Evolutionary conservation across 2,329 filamentous ascomycete species (phyloP).

Genomic region (Ophiostoma ulmi): DNA sequence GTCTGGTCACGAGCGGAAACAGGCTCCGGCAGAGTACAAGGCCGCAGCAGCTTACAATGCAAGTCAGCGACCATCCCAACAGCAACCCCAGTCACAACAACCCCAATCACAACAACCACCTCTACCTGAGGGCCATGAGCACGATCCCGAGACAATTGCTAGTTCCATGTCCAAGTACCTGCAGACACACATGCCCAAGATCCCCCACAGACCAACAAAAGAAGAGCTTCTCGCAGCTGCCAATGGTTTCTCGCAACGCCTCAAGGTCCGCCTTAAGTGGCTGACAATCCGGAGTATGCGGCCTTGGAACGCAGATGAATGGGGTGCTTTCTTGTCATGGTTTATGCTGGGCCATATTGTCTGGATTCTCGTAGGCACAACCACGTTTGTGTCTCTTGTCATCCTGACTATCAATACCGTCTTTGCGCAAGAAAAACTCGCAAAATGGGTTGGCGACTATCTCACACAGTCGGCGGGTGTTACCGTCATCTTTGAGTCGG

Average conservation of each 20-base stretch:
- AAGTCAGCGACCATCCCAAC: constrained; percentile 17
- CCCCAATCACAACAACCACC: background rate
- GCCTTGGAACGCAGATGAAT: constrained; percentile 94
- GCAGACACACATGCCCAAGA: constrained; percentile 55
- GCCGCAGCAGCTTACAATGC: constrained; percentile 18
- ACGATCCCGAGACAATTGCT: constrained; percentile 43
- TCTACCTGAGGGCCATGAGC: constrained; percentile 21
- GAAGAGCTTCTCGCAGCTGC: constrained; percentile 89
- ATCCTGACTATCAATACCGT: constrained; percentile 94
- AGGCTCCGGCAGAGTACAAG: background rate
- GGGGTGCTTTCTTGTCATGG: constrained; percentile 93
- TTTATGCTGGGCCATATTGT: constrained; percentile 87
- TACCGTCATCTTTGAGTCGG: constrained; percentile 93
- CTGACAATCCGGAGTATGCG: constrained; percentile 88
- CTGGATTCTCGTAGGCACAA: constrained; percentile 95
- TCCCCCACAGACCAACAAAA: constrained; percentile 85
- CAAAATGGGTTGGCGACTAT: constrained; percentile 91
- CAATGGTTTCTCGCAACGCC: constrained; percentile 83
- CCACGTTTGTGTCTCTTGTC: constrained; percentile 88
- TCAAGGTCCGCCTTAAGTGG: constrained; percentile 95
- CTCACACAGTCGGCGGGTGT: constrained; percentile 88
- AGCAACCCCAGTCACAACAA: background rate
- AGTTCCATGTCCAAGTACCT: constrained; percentile 56
- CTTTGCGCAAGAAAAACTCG: constrained; percentile 92
- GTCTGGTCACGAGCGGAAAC: background rate